A percentile compares a stretch with the other conserved stretches of the same genome.
These are phyloP conservation scores for Pyrenochaeta sp. DNA, from an alignment of 2,329 filamentous ascomycete genomes.

Conservation along the genomic window DNA sequence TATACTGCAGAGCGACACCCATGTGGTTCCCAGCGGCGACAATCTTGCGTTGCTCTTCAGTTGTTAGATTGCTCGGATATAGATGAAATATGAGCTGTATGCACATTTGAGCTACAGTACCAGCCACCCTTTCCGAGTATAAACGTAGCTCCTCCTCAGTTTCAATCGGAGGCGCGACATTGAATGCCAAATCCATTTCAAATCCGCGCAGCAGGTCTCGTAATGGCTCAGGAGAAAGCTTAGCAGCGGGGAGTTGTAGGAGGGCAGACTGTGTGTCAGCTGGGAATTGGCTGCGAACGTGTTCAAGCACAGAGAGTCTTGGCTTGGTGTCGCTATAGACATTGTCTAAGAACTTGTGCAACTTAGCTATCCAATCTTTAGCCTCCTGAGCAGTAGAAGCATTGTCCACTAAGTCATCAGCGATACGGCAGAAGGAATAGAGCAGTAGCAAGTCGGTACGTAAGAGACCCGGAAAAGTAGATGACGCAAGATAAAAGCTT, in stretches of 20 bases:
- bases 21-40: constrained; percentile 68
- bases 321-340: constrained; percentile 52
- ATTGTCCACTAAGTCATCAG: constrained; percentile 77
- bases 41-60: constrained; percentile 53
- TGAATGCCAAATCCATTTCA: constrained; percentile 71
- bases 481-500: constrained; percentile 77
- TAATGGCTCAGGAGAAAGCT: constrained; percentile 67
- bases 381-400: constrained; percentile 63
- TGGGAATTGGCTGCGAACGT: constrained; percentile 63
- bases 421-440: constrained; percentile 78
- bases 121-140: constrained; percentile 74
- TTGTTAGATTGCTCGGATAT: constrained; percentile 46
- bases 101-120: constrained; percentile 75
- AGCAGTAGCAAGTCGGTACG: constrained; percentile 73
- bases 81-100: constrained; percentile 72
- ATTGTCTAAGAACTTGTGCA: constrained; percentile 66
- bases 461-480: constrained; percentile 72
- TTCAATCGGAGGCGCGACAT: constrained; percentile 60
- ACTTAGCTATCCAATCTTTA: constrained; percentile 65
- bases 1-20: constrained; percentile 78
- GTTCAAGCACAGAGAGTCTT: constrained; percentile 30
- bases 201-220: constrained; percentile 73
- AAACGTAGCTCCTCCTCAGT: constrained; percentile 66
- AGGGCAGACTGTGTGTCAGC: constrained; percentile 62
- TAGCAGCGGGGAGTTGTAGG: constrained; percentile 64